Conservation (phyloP, 2,329 filamentous ascomycete species). For the Pseudocercospora crystallina region DNA sequence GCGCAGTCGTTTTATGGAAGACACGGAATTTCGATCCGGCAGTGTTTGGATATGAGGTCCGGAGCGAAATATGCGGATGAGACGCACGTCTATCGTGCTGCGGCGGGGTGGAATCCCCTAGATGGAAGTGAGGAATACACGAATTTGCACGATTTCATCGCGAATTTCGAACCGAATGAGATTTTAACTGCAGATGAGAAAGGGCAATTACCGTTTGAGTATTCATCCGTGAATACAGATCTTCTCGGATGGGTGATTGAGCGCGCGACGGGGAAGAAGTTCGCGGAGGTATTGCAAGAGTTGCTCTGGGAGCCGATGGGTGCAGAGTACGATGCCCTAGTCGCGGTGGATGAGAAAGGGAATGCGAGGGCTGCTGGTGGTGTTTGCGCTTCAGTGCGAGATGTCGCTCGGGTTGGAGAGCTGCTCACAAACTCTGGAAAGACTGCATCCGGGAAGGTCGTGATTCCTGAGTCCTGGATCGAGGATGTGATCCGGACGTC, state of each 20-base stretch:
- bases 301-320: constrained; percentile 28
- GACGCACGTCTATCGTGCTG: constrained; percentile 23
- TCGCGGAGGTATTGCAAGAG: constrained; percentile 20
- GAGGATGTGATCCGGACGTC: constrained; percentile 19
- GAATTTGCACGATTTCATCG: constrained; percentile 22
- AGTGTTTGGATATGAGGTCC: constrained; percentile 27
- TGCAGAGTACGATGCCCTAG: constrained; percentile 23
- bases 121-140: constrained; percentile 11
- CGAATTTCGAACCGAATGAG: constrained; percentile 15
- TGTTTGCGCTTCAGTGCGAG: constrained; percentile 22
- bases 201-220: constrained; percentile 17
- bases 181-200: constrained; percentile 6
- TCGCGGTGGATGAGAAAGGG: constrained; percentile 23
- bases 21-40: constrained; percentile 19
- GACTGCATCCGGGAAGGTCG: constrained; percentile 1
- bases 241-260: constrained; percentile 28
- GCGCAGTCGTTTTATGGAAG: constrained; percentile 12
- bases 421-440: constrained; percentile 16
- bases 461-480: constrained; percentile 24
- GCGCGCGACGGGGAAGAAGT: constrained; percentile 19
- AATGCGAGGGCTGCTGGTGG: constrained; percentile 24
- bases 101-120: constrained; percentile 21
- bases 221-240: constrained; percentile 27
- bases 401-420: constrained; percentile 25
- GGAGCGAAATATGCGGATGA: constrained; percentile 22